These are phyloP conservation scores for Pseudogymnoascus sp. DNA, from an alignment of 2,329 filamentous ascomycete genomes.

Conservation along the genomic window DNA sequence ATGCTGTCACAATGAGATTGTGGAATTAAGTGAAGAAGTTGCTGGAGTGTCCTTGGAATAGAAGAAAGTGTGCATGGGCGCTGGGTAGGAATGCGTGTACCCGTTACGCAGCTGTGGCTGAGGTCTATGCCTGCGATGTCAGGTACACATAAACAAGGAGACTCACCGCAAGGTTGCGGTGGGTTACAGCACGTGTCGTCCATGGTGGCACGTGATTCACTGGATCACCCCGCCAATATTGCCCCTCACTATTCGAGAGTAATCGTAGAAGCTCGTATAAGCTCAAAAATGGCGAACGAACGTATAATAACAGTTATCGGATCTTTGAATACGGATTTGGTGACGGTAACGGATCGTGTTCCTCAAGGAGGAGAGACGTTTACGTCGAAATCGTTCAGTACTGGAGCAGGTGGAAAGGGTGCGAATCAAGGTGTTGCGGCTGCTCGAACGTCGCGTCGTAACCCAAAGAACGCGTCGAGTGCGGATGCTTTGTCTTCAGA, in stretches of 20 bases:
- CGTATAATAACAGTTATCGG: constrained; percentile 69
- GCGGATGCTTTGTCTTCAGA: constrained; percentile 16
- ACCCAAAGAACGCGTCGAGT: constrained; percentile 29
- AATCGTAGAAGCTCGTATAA: neutral
- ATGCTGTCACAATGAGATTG: neutral
- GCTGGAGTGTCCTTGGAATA: neutral
- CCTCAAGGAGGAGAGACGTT: constrained; percentile 82
- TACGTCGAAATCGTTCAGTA: constrained; percentile 67
- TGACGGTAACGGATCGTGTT: constrained; percentile 77
- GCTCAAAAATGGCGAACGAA: constrained; percentile 20
- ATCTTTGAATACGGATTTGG: constrained; percentile 90
- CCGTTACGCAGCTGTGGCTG: constrained; percentile 9
- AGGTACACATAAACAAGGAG: constrained; percentile 2
- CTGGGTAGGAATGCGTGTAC: neutral
- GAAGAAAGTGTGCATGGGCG: constrained; percentile 6
- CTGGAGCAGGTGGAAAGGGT: constrained; percentile 84
- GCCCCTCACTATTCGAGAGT: neutral
- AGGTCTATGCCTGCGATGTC: constrained; percentile 1
- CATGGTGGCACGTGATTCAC: neutral
- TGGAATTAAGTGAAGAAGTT: neutral
- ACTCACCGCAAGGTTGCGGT: neutral
- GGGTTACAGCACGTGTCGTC: neutral
- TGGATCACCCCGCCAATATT: neutral
- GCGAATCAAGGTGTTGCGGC: constrained; percentile 92
- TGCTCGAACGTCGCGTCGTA: constrained; percentile 64